Conservation (phyloP, 2,329 filamentous ascomycete species). For the Neonectria sp. region DNA sequence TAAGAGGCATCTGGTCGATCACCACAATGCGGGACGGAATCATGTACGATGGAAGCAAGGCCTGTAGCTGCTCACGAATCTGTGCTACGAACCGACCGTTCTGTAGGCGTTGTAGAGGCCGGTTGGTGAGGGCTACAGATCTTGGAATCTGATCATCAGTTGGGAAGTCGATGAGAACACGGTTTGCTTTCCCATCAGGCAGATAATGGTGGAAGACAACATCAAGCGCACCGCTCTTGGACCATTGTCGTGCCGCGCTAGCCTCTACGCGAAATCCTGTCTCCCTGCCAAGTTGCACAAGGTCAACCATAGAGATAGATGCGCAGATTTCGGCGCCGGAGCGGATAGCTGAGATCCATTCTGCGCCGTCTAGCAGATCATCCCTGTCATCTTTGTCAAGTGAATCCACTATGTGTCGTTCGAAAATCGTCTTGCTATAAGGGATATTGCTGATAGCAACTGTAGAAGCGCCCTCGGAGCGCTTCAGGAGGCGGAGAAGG, state of each 20-base stretch:
- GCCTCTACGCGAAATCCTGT: slow-evolving; percentile 62
- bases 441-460: slow-evolving; percentile 46
- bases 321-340: slow-evolving; percentile 22
- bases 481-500: slow-evolving; percentile 27
- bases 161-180: slow-evolving; percentile 42
- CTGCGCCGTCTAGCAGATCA: no score
- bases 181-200: slow-evolving; percentile 1
- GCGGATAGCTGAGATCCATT: not conserved
- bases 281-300: slow-evolving; percentile 45
- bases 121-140: not conserved
- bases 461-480: not conserved
- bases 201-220: slow-evolving; percentile 55
- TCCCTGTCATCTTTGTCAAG: no score
- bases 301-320: no score
- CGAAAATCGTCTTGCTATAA: slow-evolving; percentile 49
- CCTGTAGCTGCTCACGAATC: not conserved
- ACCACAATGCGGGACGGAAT: slow-evolving; percentile 40
- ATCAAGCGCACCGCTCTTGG: slow-evolving; percentile 45
- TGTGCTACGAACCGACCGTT: not conserved
- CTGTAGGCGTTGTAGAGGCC: slow-evolving; percentile 2
- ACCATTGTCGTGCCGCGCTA: slow-evolving; percentile 60
- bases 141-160: slow-evolving; percentile 20
- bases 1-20: slow-evolving; percentile 46
- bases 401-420: slow-evolving; percentile 38
- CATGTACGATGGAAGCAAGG: slow-evolving; percentile 45